These are phyloP conservation scores for Talaromyces sp. DNA, from an alignment of 2,329 filamentous ascomycete species.

Conservation along the genomic window DNA sequence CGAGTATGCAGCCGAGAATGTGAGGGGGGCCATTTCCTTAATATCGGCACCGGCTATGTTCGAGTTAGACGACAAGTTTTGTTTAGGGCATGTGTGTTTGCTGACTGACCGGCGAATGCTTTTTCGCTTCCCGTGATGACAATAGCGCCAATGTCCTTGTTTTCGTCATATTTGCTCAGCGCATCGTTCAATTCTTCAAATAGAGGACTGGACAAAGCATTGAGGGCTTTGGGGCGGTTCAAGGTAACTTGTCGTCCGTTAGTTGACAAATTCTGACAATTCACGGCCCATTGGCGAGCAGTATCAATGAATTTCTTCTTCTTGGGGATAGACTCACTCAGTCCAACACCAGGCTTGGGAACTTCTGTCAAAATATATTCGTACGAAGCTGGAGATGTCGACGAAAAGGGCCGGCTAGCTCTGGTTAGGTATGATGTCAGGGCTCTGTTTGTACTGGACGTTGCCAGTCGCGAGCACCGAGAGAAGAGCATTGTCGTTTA, in stretches of 20 bases:
- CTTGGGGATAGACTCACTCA: constrained; percentile 57
- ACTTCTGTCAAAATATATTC: constrained; percentile 78
- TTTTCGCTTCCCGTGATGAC: constrained; percentile 83
- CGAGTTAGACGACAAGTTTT: constrained; percentile 7
- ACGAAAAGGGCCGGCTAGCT: constrained; percentile 35
- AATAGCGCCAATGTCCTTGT: constrained; percentile 68
- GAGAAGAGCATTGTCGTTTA: constrained; percentile 31
- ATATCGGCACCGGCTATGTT: constrained; percentile 81
- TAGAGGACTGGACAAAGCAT: constrained; percentile 85
- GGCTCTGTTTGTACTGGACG: constrained; percentile 46
- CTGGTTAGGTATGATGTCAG: constrained; percentile 33
- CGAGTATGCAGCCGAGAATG: constrained; percentile 82
- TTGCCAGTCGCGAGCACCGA: constrained; percentile 57
- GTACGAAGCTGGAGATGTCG: constrained; percentile 50
- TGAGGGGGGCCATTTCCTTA: constrained; percentile 95
- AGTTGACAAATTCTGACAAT: background rate
- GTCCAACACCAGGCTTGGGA: constrained; percentile 82
- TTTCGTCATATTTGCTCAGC: constrained; percentile 64
- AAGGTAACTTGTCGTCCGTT: constrained; percentile 64
- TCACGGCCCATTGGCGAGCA: background rate
- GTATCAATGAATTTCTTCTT: background rate
- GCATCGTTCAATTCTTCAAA: constrained; percentile 85
- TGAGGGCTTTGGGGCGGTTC: constrained; percentile 91
- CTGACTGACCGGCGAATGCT: constrained; percentile 65
- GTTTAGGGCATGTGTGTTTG: background rate